A percentile compares a stretch with the other conserved stretches of the same genome.
Conservation (phyloP, 2,329 filamentous ascomycete genomes). For the Claviceps lovelessii region DNA sequence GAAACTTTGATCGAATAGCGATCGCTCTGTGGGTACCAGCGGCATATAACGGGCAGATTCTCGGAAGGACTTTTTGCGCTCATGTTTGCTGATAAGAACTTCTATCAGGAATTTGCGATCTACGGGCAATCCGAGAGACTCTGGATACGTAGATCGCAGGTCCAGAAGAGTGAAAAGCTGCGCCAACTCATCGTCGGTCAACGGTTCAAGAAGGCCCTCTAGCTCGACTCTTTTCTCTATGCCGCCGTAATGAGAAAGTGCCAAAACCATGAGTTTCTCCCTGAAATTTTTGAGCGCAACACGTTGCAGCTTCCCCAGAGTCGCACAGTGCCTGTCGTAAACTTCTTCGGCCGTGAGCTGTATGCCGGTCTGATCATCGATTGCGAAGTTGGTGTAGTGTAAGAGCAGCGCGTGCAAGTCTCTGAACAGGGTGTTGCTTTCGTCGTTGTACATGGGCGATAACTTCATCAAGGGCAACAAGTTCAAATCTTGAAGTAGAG, state of each 20-base stretch:
- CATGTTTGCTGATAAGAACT: constrained; percentile 58
- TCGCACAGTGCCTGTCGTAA: constrained; percentile 65
- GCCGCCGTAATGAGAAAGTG: constrained; percentile 81
- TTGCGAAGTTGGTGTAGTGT: constrained; percentile 77
- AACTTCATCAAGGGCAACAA: constrained; percentile 61
- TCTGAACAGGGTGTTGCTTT: constrained; percentile 61
- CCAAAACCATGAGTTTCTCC: constrained; percentile 78
- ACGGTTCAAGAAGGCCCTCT: constrained; percentile 53
- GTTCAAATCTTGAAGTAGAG: constrained; percentile 73
- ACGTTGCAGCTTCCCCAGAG: constrained; percentile 66
- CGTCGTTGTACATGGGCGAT: constrained; percentile 63
- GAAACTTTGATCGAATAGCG: constrained; percentile 66
- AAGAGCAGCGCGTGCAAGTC: constrained; percentile 68
- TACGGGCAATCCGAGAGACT: constrained; percentile 46
- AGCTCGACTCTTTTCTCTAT: constrained; percentile 72
- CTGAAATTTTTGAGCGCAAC: constrained; percentile 70
- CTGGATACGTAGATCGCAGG: constrained; percentile 72
- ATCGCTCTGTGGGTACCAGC: constrained; percentile 69
- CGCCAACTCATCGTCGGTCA: constrained; percentile 62
- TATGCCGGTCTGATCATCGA: constrained; percentile 78
- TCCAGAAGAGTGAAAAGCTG: constrained; percentile 56
- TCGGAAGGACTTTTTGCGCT: constrained; percentile 69
- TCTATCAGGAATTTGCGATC: constrained; percentile 56
- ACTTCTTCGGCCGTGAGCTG: constrained; percentile 59
- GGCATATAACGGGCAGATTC: constrained; percentile 57